Evolutionary conservation across 495 filamentous ascomycete genomes (phyloP).

Genomic region (Copromyces sp.): DNA sequence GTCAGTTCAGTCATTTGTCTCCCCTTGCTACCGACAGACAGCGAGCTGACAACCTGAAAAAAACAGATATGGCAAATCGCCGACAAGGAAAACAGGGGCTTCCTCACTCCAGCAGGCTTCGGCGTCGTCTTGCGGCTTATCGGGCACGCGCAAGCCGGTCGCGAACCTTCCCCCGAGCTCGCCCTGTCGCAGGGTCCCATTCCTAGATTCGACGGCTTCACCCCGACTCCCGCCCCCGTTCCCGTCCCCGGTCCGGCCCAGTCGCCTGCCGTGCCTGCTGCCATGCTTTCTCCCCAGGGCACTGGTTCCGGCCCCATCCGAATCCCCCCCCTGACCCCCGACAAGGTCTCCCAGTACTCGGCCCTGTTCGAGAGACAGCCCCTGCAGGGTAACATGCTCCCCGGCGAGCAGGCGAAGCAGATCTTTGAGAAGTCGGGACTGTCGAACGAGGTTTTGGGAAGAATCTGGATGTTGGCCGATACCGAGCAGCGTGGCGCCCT

Average conservation of each 20-base stretch:
- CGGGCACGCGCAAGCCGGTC: conserved; percentile 84
- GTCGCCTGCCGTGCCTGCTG: conserved; percentile 42
- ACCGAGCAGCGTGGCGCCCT: conserved; percentile 83
- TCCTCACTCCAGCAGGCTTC: conserved; percentile 85
- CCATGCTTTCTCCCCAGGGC: conserved; percentile 33
- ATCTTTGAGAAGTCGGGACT: conserved; percentile 91
- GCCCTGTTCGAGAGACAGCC: conserved; percentile 80
- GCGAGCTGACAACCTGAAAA: background rate
- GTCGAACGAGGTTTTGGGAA: conserved; percentile 80
- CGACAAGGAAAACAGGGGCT: conserved; percentile 88
- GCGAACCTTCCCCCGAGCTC: conserved; percentile 68
- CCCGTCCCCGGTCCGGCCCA: conserved; percentile 39
- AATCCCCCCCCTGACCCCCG: conserved; percentile 80
- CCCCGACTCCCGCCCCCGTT: conserved; percentile 30
- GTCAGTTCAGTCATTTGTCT: conserved; percentile 36
- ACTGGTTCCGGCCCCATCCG: conserved; percentile 62
- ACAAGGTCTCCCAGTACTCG: conserved; percentile 81
- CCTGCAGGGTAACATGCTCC: conserved; percentile 61
- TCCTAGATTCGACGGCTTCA: conserved; percentile 78
- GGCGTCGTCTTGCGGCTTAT: conserved; percentile 86
- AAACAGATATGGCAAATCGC: conserved; percentile 95
- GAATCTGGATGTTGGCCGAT: conserved; percentile 92
- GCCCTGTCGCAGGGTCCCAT: conserved; percentile 66
- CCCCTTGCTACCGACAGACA: background rate
- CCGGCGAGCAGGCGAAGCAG: conserved; percentile 79